A percentile compares a stretch with the other conserved stretches of the same genome.
Evolutionary conservation across 2,329 filamentous ascomycete species (phyloP).

Genomic region (Pseudocercospora cruenta): DNA sequence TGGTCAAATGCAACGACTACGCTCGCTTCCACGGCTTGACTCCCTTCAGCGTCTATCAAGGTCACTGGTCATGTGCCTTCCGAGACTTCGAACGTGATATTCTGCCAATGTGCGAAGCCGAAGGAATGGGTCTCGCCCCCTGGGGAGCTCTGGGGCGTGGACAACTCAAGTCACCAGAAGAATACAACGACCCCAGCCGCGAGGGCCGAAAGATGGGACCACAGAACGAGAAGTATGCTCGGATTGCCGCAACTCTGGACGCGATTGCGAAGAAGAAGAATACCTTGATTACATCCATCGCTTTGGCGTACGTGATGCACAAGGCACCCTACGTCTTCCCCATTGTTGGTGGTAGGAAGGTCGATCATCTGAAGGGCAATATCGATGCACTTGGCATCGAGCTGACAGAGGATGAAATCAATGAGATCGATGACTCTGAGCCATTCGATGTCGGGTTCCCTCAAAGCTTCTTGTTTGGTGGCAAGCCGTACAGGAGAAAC

Average conservation of each 20-base stretch:
- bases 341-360: conserved; percentile 69
- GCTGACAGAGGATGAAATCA: conserved; percentile 65
- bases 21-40: conserved; percentile 66
- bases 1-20: conserved; percentile 44
- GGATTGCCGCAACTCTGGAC: conserved; percentile 62
- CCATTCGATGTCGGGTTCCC: conserved; percentile 57
- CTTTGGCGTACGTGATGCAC: conserved; percentile 48
- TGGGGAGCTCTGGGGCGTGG: conserved; percentile 53
- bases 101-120: conserved; percentile 48
- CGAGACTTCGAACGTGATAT: conserved; percentile 52
- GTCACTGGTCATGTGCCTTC: conserved; percentile 41
- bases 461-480: conserved; percentile 25
- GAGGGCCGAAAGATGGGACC: conserved; percentile 40
- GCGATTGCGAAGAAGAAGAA: conserved; percentile 61
- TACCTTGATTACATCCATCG: conserved; percentile 60
- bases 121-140: conserved; percentile 60
- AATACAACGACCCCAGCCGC: conserved; percentile 38
- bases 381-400: conserved; percentile 67
- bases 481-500: conserved; percentile 26
- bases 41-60: conserved; percentile 42
- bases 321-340: conserved; percentile 60
- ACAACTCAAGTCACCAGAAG: conserved; percentile 23
- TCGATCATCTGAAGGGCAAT: conserved; percentile 71
- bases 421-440: conserved; percentile 65
- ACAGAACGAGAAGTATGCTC: conserved; percentile 49